Base-by-base conservation (phyloP, 2,329 filamentous ascomycete species). In the Pleurostoma richardsiae region DNA sequence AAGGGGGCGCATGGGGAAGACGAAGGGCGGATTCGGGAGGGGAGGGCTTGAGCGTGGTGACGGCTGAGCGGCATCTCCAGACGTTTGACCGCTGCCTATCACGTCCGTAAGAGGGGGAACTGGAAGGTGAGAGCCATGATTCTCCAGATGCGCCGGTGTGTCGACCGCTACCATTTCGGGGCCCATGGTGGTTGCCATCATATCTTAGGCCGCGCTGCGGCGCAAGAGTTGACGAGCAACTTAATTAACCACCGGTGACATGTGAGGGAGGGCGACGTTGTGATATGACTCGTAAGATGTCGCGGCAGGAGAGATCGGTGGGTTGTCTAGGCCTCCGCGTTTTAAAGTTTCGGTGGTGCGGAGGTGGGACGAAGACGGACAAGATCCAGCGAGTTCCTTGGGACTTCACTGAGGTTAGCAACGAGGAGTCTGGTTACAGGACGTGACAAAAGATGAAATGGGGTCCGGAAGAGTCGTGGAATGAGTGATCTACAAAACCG, bases 1-100 rank as follows among this genome's bases (percentile, higher is more conserved):
- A 1, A 74, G 61, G 6, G 73, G 65, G 41, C 69, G 64, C 27
- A 71, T 64, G 2, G 83, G 84, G 55, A 86, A 86, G 48, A 82
- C 73, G 56, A 86, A 86, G 5, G 75, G 76, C 30, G 83, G 82
- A 45, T 86, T 86, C 41, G 82, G 81, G 43, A 70, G 71, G 44
- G 77, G 76, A 29, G 65, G 55, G 28, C 63, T 61, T 39, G 60
- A 58, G 44, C 60, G 61, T 44, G 66, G 64, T 41, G 69, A 68
- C 11, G 56, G 49, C 43, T 65, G 63, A 27, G 62, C 52, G 7
- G 54, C 55, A 19, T 61, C 19, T 60, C 49, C 41, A 58, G 52
- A 38, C 51, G 49, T 38, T 55, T 50, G 39, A 19, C 19, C 19
- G 19, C 19, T 19, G 19, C 19, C 2, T 19, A 19, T 19, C 19